Conservation (phyloP, 371 early-diverging fungal species). For the Circinella minor region DNA sequence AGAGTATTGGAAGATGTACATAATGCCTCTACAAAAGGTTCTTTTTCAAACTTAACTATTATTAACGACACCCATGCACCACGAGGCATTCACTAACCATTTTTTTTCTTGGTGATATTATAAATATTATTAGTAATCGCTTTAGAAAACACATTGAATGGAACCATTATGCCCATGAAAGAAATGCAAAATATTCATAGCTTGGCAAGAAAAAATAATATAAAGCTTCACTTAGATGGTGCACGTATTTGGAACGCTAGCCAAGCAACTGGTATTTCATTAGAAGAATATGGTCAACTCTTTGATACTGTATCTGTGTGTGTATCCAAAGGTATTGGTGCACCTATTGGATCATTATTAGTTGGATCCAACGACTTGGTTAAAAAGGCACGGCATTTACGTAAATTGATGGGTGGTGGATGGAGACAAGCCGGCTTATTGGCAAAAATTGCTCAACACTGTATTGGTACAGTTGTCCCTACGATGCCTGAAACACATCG, state of each 20-base stretch:
- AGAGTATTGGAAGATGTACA: constrained; percentile 34
- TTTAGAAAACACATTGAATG: constrained; percentile 89
- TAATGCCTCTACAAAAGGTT: constrained; percentile 73
- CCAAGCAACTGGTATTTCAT: constrained; percentile 64
- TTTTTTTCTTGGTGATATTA: too few relatives aligned
- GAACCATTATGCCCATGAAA: constrained; percentile 78
- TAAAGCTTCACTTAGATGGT: constrained; percentile 87
- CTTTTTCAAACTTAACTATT: neutral
- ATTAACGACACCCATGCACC: too few relatives aligned
- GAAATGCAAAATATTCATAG: constrained; percentile 70
- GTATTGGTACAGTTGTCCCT: constrained; percentile 69
- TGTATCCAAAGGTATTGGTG: constrained; percentile 88
- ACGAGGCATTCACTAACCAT: neutral
- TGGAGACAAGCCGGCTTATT: constrained; percentile 88
- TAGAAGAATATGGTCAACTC: constrained; percentile 69
- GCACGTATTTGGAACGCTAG: constrained; percentile 93
- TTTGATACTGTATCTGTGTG: constrained; percentile 90
- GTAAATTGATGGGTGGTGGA: constrained; percentile 93
- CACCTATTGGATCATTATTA: constrained; percentile 89
- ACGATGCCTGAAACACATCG: constrained; percentile 69
- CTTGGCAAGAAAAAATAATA: constrained; percentile 53
- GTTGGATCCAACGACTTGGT: constrained; percentile 68
- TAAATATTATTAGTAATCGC: constrained; percentile 56
- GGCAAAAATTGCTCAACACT: constrained; percentile 76
- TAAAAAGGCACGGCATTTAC: constrained; percentile 78